Conservation (phyloP, 495 filamentous ascomycete genomes). For the Hypomontagnella monticulosa region DNA sequence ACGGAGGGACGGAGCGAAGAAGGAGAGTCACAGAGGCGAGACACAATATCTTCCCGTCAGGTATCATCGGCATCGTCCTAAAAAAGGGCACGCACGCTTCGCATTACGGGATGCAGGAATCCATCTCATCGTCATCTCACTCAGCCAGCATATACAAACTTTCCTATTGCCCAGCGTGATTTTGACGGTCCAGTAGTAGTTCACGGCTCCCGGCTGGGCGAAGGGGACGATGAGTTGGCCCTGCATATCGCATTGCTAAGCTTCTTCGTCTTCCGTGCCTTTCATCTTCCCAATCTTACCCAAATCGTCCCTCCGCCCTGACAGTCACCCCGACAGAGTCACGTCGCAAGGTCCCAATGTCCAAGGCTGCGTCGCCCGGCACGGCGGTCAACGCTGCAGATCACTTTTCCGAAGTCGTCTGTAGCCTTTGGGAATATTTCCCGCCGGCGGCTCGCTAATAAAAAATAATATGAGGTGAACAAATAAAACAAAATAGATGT, state of each 20-base stretch:
- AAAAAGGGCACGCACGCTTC: constrained; percentile 27
- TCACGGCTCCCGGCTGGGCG: constrained; percentile 26
- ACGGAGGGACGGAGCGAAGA: background rate
- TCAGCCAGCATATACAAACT: constrained; percentile 32
- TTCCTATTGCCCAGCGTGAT: constrained; percentile 18
- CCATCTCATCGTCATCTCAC: constrained; percentile 42
- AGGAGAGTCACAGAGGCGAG: background rate
- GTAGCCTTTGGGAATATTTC: constrained; percentile 42
- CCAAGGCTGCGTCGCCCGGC: constrained; percentile 41
- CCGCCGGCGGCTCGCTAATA: constrained; percentile 43
- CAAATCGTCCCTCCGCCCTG: constrained; percentile 36
- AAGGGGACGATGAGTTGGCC: constrained; percentile 40
- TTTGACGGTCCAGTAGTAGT: constrained; percentile 7
- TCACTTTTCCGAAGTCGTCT: constrained; percentile 8
- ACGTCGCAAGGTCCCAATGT: background rate
- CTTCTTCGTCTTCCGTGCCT: constrained; percentile 37
- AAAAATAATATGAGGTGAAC: constrained; percentile 15
- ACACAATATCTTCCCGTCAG: constrained; percentile 15
- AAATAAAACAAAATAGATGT: constrained; percentile 2
- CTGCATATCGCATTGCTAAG: constrained; percentile 41
- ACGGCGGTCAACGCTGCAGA: constrained; percentile 41
- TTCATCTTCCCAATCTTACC: constrained; percentile 28
- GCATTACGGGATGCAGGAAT: constrained; percentile 38
- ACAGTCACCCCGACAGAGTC: constrained; percentile 24
- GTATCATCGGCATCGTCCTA: constrained; percentile 26